Evolutionary conservation across 1,139 yeast species (phyloP), one percentile per base, ranked within the genome.

Genomic region (Ashbya aceris): DNA sequence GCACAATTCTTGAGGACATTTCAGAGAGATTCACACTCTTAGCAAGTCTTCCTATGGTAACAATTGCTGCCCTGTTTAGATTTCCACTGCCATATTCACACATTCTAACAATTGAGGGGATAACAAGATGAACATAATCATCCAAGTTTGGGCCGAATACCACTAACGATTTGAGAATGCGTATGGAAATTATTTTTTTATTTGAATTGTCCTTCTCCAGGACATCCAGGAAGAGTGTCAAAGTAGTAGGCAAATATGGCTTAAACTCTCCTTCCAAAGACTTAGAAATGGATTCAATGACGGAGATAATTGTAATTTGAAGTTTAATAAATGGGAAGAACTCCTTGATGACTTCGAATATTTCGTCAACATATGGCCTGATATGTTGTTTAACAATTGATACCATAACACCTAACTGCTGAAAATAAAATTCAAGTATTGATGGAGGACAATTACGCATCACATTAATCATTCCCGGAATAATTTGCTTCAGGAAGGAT

Each of bases 251-350:
- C 47, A 93, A 68, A 58, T 82, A 82, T 61, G 81, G 72, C 54
- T 86, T 89, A 65, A 93, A 91, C 55, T 91, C 98, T 2, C 95
- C 94, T 48, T 86, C 95, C 42, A 91, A 68, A 0, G 96, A 91
- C 41, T 77, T 75, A 0, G 96, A 84, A 37, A 91, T 77, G 1
- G 91, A 77, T 56, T 91, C 97, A 30, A 89, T 77, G 38, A 91
- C 73, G 27, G 81, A 76, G 36, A 91, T 77, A 27, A 91, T 83
- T 0, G 91, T 83, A 2, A 80, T 78, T 55, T 89, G 95, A 40
- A 87, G 66, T 46, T 79, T 76, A 11, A 77, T 69, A 39, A 76
- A 72, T 5, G 74, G 69, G 62, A 89, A 89, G 50, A 79, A 84
- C 48, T 84, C 93, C 50, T 78, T 77, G 39, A 87, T 77, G 1